Conservation (phyloP, 2,329 filamentous ascomycete species). For the Pyricularia sp. region DNA sequence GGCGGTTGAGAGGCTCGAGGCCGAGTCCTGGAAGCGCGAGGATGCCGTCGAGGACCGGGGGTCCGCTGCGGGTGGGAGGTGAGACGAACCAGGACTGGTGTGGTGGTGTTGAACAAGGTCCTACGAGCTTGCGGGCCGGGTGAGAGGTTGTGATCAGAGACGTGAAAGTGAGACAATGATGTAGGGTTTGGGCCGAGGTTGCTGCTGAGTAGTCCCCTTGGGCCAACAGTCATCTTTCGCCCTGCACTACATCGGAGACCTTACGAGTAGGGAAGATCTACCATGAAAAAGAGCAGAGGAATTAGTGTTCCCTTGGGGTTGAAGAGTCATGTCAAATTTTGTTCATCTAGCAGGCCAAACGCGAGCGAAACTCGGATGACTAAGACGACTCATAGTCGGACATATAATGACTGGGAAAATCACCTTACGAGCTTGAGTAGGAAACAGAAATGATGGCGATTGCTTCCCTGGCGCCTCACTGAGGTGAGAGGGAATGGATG, state of each 20-base stretch:
- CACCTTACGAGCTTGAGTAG: too few species aligned
- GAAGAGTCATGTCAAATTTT: background rate
- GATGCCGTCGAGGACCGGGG: slow-evolving; percentile 66
- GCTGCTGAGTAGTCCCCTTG: too few species aligned
- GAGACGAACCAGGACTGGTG: background rate
- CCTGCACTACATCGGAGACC: background rate
- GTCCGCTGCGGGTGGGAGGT: slow-evolving; percentile 17
- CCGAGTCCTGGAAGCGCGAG: slow-evolving; percentile 61
- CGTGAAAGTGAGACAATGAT: background rate
- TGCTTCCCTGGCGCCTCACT: too few species aligned
- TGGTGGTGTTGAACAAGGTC: background rate
- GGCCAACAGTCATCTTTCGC: too few species aligned
- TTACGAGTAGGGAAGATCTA: background rate
- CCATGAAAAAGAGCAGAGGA: background rate
- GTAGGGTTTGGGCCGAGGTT: too few species aligned
- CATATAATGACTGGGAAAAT: too few species aligned
- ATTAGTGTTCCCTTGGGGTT: background rate
- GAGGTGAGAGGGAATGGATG: too few species aligned
- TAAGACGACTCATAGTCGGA: too few species aligned
- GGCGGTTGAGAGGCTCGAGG: slow-evolving; percentile 56
- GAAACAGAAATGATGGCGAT: too few species aligned
- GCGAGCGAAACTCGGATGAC: too few species aligned
- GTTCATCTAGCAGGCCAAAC: too few species aligned
- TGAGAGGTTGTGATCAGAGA: background rate
- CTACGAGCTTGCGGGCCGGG: too few species aligned